Evolutionary conservation across 441 rosid species (phyloP), one percentile per base, ranked within the genome.

Genomic region (Pelargonium cotyledonis): DNA sequence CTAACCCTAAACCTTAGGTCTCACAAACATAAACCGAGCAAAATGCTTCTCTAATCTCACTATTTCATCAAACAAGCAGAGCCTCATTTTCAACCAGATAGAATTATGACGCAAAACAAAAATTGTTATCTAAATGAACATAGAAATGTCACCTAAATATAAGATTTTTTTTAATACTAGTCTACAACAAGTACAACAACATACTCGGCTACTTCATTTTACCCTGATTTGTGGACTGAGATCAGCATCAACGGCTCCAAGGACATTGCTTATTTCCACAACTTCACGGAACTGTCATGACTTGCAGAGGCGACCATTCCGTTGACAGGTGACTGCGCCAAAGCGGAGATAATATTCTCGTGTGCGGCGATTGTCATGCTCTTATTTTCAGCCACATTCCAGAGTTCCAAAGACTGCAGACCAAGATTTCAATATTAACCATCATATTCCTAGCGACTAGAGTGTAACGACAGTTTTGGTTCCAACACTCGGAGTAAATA

Each of bases 271-370:
- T 70, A 89, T 76, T 89, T 85, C 96, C 92, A 89, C 7, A 84
- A 73, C 79, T 85, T 89, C 4, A 86, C 86, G 1, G 88, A 83
- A 71, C 79, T 68, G 74, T 89, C 91, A 11, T 86, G 87, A 65
- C 93, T 90, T 8, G 89, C 90, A 3, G 93, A 89, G 15, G 90
- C 93, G 10, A 88, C 83, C 84, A 81, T 79, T 63, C 85, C 83
- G 6, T 71, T 75, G 23, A 78, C 75, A 0, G 87, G 80, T 0
- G 91, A 86, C 73, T 84, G 84, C 1, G 84, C 83, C 69, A 88
- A 72, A 0, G 90, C 85, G 19, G 93, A 83, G 70, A 85, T 78
- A 58, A 85, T 80, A 23, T 76, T 77, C 40, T 85, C 85, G 1
- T 86, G 93, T 0, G 88, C 89, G 1, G 82, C 60, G 35, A 89